A percentile compares a stretch with the other conserved stretches of the same genome.
Evolutionary conservation across 2,329 filamentous ascomycete species (phyloP).

Genomic region (Orbilia quercus): DNA sequence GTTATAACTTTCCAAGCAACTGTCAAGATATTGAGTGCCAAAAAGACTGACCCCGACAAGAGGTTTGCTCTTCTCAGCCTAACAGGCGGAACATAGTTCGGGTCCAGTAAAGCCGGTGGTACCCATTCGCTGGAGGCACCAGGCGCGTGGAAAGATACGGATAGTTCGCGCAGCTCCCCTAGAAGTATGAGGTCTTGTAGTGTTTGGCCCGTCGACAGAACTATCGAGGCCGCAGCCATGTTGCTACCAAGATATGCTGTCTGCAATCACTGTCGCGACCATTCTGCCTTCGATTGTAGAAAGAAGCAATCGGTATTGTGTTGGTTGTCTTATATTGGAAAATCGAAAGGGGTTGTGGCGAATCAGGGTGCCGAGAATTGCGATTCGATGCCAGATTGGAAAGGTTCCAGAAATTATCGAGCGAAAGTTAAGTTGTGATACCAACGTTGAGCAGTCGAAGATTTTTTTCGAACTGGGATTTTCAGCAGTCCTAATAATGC

Average conservation of each 20-base stretch:
- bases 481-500: not conserved
- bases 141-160: not conserved
- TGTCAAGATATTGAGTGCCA: constrained; percentile 29
- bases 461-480: not conserved
- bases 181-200: constrained; percentile 39
- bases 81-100: constrained; percentile 50
- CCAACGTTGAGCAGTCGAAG: not conserved
- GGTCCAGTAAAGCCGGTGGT: constrained; percentile 39
- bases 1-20: constrained; percentile 45
- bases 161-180: constrained; percentile 23
- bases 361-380: constrained; percentile 11
- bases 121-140: constrained; percentile 21
- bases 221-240: constrained; percentile 27
- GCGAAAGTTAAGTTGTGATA: not conserved
- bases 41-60: constrained; percentile 25
- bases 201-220: constrained; percentile 51
- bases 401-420: no score
- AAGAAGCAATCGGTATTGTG: not conserved
- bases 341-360: constrained; percentile 19
- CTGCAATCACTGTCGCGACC: constrained; percentile 24
- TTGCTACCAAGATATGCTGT: constrained; percentile 23
- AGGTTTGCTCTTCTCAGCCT: constrained; percentile 25
- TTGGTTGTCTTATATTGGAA: constrained; percentile 21
- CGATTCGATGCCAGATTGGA: not conserved
- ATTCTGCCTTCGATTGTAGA: constrained; percentile 32